These are phyloP conservation scores for Oemleria cerasiformis DNA, from an alignment of 306 rosid species.

Conservation along the genomic window DNA sequence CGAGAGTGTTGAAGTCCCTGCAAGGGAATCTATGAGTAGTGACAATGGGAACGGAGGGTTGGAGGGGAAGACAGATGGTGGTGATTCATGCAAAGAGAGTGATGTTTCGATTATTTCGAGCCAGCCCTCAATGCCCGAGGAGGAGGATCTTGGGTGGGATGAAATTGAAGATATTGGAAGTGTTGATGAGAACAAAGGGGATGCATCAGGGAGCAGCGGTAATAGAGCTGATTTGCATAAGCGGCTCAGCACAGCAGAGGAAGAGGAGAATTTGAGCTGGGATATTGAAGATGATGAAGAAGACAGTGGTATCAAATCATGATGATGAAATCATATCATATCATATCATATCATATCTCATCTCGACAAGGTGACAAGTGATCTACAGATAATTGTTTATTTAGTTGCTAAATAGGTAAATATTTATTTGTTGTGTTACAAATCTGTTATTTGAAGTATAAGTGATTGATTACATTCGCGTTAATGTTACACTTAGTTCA, in stretches of 20 bases:
- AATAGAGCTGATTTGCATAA: conserved; percentile 52
- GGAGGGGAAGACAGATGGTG: conserved; percentile 45
- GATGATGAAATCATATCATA: no score
- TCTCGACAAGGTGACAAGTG: conserved; percentile 4
- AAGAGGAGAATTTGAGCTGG: conserved; percentile 91
- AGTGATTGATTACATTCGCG: neutral
- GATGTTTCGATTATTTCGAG: conserved; percentile 85
- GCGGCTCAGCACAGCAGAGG: conserved; percentile 47
- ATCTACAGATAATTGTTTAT: conserved; percentile 18
- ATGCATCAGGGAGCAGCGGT: conserved; percentile 28
- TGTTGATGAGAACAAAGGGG: conserved; percentile 55
- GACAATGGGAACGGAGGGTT: conserved; percentile 33
- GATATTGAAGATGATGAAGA: conserved; percentile 80
- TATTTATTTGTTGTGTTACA: neutral
- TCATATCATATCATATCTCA: no score
- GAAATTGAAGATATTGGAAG: conserved; percentile 76
- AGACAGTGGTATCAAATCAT: conserved; percentile 41
- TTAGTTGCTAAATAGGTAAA: conserved; percentile 4
- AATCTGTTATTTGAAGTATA: neutral
- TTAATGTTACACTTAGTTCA: conserved; percentile 6
- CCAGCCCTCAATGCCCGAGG: conserved; percentile 68
- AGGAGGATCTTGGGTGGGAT: conserved; percentile 88
- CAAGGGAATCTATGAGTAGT: conserved; percentile 26
- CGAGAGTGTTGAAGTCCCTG: conserved; percentile 22
- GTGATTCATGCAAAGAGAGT: conserved; percentile 70